Base-by-base conservation (phyloP, 768 basidiomycete genomes). In the Fomitopsis serialis region DNA sequence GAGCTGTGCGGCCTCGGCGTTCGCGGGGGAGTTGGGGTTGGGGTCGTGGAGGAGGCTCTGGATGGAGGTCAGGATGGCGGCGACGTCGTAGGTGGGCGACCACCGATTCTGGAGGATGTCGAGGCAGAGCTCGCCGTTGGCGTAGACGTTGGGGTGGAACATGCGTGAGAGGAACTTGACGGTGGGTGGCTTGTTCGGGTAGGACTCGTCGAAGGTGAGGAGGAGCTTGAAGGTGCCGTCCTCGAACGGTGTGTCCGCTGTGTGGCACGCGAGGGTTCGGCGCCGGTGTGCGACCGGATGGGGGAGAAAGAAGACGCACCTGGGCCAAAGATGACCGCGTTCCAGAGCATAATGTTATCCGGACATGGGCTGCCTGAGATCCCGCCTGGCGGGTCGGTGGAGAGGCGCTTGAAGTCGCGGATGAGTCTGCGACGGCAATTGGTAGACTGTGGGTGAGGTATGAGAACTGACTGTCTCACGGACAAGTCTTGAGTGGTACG, bases 301-400 rank as follows among this genome's bases (percentile, higher is more conserved):
- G 12, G 13, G 37, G 52, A 36, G 9, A 36, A 5, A 1, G 35
- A 7, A 34, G 17, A 72, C 87, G 64, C 54, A 94, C 96, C 88
- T 70, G 97, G 97, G 2, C 97, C 97, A 66, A 99, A 98, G 58
- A 99, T 99, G 53, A 99, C 97, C 1, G 97, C 97, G 64, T 99
- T 99, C 97, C 97, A 99, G 15, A 98, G 79, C 93, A 98, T 97
- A 70, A 99, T 97, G 68, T 98, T 98, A 68, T 98, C 97, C 2
- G 92, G 87, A 66, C 92, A 94, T 66, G 97, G 96, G 63, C 92
- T 95, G 13, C 96, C 97, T 3, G 92, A 95, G 60, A 99, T 93
- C 6, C 97, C 97, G 50, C 89, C 87, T 0, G 97, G 97, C 3
- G 96, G 95, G 66, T 98, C 97, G 22, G 85, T 86, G 44, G 92